A percentile compares a stretch with the other conserved stretches of the same genome.
Conservation (phyloP, 2,329 filamentous ascomycete species). For the Aspergillus eucalypticola region DNA sequence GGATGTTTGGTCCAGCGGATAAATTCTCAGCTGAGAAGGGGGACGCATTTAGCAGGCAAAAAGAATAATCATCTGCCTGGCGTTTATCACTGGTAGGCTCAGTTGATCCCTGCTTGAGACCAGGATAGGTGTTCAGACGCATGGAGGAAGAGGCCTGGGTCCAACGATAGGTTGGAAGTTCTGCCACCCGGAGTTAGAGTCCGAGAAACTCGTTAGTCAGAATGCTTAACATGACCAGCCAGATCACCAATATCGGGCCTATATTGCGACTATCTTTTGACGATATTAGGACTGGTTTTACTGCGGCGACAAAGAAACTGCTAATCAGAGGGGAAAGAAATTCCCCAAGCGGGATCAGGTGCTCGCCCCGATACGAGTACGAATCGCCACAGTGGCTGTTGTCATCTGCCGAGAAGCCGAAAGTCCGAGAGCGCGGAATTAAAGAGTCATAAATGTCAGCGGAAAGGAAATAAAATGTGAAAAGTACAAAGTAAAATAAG, state of each 20-base stretch:
- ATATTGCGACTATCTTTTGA: too few relatives aligned
- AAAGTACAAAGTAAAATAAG: constrained; percentile 3
- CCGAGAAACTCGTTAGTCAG: not conserved
- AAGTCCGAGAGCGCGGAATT: constrained; percentile 1
- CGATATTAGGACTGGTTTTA: not conserved
- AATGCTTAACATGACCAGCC: not conserved
- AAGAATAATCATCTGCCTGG: not conserved
- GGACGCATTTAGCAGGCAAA: not conserved
- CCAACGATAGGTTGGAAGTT: not conserved
- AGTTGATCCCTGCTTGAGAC: constrained; percentile 1
- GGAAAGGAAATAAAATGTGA: not conserved
- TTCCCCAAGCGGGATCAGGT: constrained; percentile 11
- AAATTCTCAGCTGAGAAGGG: not conserved
- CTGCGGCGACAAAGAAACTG: not conserved
- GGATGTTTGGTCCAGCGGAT: constrained; percentile 1
- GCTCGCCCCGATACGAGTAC: constrained; percentile 12
- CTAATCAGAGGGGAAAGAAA: not conserved
- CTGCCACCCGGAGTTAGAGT: not conserved
- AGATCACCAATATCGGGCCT: too few relatives aligned
- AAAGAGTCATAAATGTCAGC: not conserved
- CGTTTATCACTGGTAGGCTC: not conserved
- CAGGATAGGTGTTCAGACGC: constrained; percentile 1
- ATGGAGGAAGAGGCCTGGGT: not conserved
- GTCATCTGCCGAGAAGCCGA: constrained; percentile 5
- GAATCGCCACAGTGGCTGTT: constrained; percentile 16